Evolutionary conservation across 2,329 filamentous ascomycete species (phyloP), one percentile per base, ranked within the genome.

Genomic region (Aspergillus versicolor): DNA sequence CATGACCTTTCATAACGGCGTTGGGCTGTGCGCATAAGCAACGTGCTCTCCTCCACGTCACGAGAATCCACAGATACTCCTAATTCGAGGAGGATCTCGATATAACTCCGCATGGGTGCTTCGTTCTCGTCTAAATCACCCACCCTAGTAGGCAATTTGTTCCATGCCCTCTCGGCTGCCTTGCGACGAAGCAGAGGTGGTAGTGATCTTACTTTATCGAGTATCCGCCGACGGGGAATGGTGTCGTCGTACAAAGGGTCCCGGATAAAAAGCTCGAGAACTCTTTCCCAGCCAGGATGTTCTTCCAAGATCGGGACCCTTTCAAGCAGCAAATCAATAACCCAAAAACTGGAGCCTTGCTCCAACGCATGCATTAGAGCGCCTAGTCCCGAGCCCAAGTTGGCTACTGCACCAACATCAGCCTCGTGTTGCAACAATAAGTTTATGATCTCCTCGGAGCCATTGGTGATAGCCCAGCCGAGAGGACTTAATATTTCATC

Each of bases 311-410:
- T n/a, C 12, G n/a, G n/a, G n/a, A n/a, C n/a, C 4, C 5, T 5
- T n/a, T n/a, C n/a, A 1, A 37, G 15, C 12, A 37, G 13, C 12
- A n/a, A 7, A 15, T n/a, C 34, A 37, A 37, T n/a, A 7, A 37
- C 15, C 34, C 7, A 37, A 13, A 37, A 13, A 37, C 15, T 37
- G 2, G 34, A 13, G 7, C 5, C 13, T 6, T 13, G 1, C 5
- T n/a, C 13, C 13, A 37, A 4, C 5, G 34, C 34, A n/a, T n/a
- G 9, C 6, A 37, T 13, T n/a, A 37, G 13, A 3, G 15, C 34
- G 13, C 13, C 3, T 6, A 3, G 34, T 0, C 2, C 12, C 2
- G 12, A 5, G 15, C 0, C 0, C 1, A 1, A 37, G 7, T n/a
- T 9, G 2, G 5, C 12, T 15, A n/a, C 6, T 5, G 34, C 34